phyloP scores from a whole-genome alignment of 2,329 filamentous ascomycete species.

The Fusarium succisae region DNA sequence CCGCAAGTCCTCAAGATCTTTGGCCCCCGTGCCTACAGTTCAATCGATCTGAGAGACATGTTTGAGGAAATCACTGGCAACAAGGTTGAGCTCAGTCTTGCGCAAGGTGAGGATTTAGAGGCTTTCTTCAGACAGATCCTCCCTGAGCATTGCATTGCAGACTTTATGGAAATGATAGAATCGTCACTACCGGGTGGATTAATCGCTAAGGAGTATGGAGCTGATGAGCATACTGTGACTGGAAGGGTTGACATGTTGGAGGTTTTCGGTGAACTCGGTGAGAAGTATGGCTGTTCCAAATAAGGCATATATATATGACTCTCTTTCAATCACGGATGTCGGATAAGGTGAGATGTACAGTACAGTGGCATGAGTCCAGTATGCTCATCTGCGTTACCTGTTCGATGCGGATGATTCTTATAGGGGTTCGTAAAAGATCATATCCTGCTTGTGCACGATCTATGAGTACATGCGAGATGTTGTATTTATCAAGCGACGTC shows the following conservation, averaged over 20 bases:
- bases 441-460: background rate
- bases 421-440: background rate
- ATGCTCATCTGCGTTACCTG: background rate
- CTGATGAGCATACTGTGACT: constrained; percentile 32
- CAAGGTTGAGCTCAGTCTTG: constrained; percentile 22
- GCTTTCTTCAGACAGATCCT: constrained; percentile 35
- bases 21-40: constrained; percentile 43
- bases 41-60: constrained; percentile 40
- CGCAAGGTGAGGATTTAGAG: constrained; percentile 37
- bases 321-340: background rate
- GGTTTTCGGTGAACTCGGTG: constrained; percentile 13
- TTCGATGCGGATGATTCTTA: background rate
- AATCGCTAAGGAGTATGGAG: constrained; percentile 35
- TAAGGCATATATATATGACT: too few species aligned
- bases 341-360: too few species aligned
- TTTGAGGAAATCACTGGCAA: constrained; percentile 41
- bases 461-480: too few species aligned
- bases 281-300: background rate
- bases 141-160: constrained; percentile 29
- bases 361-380: background rate
- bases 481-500: background rate
- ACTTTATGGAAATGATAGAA: constrained; percentile 43
- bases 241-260: constrained; percentile 40
- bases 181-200: constrained; percentile 42
- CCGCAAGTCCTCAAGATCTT: constrained; percentile 36